These are phyloP conservation scores for Crucibulum laeve DNA, from an alignment of 768 basidiomycete species.

Conservation along the genomic window DNA sequence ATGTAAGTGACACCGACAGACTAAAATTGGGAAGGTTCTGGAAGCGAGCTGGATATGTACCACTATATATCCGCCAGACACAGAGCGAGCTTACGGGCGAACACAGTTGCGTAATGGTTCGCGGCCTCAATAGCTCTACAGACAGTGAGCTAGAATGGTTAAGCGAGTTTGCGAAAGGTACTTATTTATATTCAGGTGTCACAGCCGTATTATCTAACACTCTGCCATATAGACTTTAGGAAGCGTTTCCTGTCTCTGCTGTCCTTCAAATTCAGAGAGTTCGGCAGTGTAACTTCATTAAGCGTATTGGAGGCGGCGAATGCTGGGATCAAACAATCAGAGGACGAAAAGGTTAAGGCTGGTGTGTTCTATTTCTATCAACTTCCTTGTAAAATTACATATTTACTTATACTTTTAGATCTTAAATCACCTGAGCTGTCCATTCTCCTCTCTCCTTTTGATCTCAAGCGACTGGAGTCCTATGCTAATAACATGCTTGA, in stretches of 20 bases:
- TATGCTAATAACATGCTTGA: conserved; percentile 96
- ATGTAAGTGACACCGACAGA: conserved; percentile 2
- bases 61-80: conserved; percentile 91
- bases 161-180: conserved; percentile 82
- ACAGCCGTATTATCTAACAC: background rate
- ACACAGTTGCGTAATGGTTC: conserved; percentile 93
- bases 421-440: conserved; percentile 40
- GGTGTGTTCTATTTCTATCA: conserved; percentile 4
- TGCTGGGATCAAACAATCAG: conserved; percentile 46
- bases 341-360: conserved; percentile 6
- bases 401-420: conserved; percentile 15
- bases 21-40: conserved; percentile 60
- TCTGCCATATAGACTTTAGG: conserved; percentile 71
- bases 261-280: conserved; percentile 94
- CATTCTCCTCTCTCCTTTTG: conserved; percentile 80
- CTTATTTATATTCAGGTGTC: conserved; percentile 8
- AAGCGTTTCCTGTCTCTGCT: conserved; percentile 83
- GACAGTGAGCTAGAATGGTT: conserved; percentile 76
- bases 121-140: conserved; percentile 68
- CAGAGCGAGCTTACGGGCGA: conserved; percentile 95
- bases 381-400: background rate
- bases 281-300: conserved; percentile 80
- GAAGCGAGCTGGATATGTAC: conserved; percentile 91
- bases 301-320: conserved; percentile 88
- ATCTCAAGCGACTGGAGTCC: conserved; percentile 91